Percentiles rank a stretch among this genome's conserved stretches.
Conservation (phyloP, 1,139 yeast genomes). For the Geotrichum histeridarum region DNA sequence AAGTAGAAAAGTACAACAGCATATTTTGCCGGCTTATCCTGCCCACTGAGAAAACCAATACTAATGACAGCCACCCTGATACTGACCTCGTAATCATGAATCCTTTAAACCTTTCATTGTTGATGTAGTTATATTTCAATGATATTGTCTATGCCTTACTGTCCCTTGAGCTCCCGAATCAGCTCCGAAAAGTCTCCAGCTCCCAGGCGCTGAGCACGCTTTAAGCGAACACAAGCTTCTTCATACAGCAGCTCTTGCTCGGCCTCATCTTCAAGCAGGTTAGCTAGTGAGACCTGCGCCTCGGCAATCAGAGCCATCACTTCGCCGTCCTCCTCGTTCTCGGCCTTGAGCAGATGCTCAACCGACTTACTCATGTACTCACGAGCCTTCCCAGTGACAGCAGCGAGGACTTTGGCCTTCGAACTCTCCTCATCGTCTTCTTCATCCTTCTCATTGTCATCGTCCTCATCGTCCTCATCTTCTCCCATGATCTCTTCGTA, state of each 20-base stretch:
- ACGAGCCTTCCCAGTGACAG: slow-evolving; percentile 50
- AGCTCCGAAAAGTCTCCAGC: slow-evolving; percentile 36
- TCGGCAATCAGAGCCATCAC: slow-evolving; percentile 81
- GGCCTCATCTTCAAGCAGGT: slow-evolving; percentile 52
- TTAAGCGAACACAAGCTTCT: slow-evolving; percentile 49
- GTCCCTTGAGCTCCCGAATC: slow-evolving; percentile 28
- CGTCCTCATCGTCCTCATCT: slow-evolving; percentile 53
- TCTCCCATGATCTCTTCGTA: slow-evolving; percentile 34
- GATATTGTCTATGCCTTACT: background rate
- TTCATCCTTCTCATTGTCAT: slow-evolving; percentile 41
- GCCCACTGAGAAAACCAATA: too few relatives aligned
- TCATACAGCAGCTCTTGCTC: slow-evolving; percentile 62
- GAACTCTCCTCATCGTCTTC: slow-evolving; percentile 17
- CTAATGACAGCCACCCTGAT: too few relatives aligned
- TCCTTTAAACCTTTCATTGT: background rate
- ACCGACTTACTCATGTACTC: slow-evolving; percentile 53
- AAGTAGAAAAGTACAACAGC: too few relatives aligned
- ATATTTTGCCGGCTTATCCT: too few relatives aligned
- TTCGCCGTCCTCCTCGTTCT: slow-evolving; percentile 70
- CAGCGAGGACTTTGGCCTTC: slow-evolving; percentile 30
- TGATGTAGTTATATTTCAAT: background rate
- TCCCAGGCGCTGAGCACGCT: slow-evolving; percentile 36
- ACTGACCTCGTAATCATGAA: too few relatives aligned
- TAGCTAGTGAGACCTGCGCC: slow-evolving; percentile 73
- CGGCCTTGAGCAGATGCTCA: slow-evolving; percentile 48